phyloP scores from a whole-genome alignment of 169 alveolate species.

The Besnoitia besnoiti region DNA sequence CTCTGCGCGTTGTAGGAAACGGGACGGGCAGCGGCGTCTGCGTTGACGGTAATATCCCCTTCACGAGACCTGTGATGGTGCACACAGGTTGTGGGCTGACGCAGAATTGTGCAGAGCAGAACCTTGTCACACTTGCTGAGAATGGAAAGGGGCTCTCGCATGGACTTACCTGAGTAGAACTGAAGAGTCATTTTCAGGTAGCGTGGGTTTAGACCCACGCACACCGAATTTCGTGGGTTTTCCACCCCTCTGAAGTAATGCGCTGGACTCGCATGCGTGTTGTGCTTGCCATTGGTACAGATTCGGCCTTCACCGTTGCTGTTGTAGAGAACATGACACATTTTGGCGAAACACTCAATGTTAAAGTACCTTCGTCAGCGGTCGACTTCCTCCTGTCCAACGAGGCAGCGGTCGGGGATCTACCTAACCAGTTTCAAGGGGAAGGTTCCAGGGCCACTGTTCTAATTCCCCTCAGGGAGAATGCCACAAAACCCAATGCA shows the following conservation, averaged over 20 bases:
- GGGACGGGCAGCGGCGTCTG: background rate
- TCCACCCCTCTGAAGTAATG: background rate
- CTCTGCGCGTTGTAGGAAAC: background rate
- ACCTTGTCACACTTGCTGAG: background rate
- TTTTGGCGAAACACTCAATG: background rate
- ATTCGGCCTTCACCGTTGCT: background rate
- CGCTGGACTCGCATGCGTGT: background rate
- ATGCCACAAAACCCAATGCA: background rate
- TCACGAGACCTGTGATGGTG: no score
- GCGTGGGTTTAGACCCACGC: no score
- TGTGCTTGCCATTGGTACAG: background rate
- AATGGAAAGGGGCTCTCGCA: no score
- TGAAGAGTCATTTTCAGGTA: no score
- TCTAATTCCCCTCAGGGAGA: constrained; percentile 2
- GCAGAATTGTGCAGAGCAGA: background rate
- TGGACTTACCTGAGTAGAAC: no score
- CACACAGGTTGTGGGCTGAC: no score
- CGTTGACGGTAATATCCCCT: background rate
- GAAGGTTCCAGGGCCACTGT: background rate
- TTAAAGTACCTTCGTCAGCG: background rate
- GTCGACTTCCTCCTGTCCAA: background rate
- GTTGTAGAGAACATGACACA: background rate
- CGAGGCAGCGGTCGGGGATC: background rate
- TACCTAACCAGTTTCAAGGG: background rate
- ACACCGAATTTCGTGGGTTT: background rate